Evolutionary conservation across 805 yeast species (phyloP).

Genomic region (Metschnikowia koreensis): DNA sequence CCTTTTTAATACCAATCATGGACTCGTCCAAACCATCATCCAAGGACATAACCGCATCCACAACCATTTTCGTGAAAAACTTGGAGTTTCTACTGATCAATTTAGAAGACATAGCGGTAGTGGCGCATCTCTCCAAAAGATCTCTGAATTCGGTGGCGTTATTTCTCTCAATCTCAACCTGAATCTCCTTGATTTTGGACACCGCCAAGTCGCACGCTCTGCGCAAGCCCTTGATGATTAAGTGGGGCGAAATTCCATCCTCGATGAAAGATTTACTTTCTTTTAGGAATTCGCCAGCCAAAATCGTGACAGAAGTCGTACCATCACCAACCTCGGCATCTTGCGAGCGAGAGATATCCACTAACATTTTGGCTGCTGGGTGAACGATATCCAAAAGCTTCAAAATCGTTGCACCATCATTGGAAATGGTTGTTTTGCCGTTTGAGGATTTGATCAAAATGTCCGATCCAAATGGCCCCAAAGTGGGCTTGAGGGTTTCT

Average conservation of each 20-base stretch:
- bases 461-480: constrained; percentile 97
- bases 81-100: constrained; percentile 82
- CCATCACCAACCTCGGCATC: constrained; percentile 99
- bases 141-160: constrained; percentile 60
- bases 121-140: constrained; percentile 86
- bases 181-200: constrained; percentile 66
- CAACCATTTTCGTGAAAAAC: constrained; percentile 94
- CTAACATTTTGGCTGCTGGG: constrained; percentile 96
- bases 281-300: constrained; percentile 92
- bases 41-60: constrained; percentile 86
- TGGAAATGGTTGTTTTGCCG: constrained; percentile 91
- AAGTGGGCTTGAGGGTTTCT: constrained; percentile 89
- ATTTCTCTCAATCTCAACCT: constrained; percentile 61
- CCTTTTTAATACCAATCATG: constrained; percentile 90
- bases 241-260: constrained; percentile 92
- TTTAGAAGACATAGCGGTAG: constrained; percentile 96
- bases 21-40: constrained; percentile 86
- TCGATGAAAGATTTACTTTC: constrained; percentile 90
- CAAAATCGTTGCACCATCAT: constrained; percentile 96
- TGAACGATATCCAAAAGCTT: constrained; percentile 92
- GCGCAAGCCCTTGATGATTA: constrained; percentile 83
- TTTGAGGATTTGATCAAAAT: constrained; percentile 79
- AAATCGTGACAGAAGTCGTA: constrained; percentile 89
- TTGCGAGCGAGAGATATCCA: constrained; percentile 91
- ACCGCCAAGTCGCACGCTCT: constrained; percentile 79